Evolutionary conservation across 2,329 filamentous ascomycete genomes (phyloP).

Genomic region (Alternaria gaisen): DNA sequence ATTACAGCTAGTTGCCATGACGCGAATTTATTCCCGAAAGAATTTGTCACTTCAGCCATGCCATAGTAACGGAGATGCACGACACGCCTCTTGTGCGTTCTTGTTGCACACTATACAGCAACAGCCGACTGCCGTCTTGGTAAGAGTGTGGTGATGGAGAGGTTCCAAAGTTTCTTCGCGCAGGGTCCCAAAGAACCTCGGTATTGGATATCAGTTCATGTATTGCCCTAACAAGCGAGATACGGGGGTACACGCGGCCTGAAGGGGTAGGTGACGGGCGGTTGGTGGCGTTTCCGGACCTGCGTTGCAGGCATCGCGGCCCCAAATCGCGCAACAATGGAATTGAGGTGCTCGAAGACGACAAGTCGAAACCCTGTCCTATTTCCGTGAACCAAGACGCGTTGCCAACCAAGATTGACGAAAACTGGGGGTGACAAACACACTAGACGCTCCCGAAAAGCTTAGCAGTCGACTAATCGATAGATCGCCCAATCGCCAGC

Average conservation of each 20-base stretch:
- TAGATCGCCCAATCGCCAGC: conserved; percentile 5
- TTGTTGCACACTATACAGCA: neutral
- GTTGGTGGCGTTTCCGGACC: conserved; percentile 4
- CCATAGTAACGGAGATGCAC: too few relatives aligned
- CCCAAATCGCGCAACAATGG: neutral
- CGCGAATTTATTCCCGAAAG: neutral
- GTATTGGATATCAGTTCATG: neutral
- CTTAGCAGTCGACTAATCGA: conserved; percentile 3
- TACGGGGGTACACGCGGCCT: neutral
- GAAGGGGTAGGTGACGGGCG: neutral
- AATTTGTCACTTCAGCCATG: too few relatives aligned
- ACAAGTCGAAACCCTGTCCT: neutral
- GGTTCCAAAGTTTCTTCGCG: neutral
- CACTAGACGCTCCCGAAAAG: neutral
- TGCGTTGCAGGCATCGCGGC: neutral
- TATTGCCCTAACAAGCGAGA: neutral
- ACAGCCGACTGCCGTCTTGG: neutral
- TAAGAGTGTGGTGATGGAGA: neutral
- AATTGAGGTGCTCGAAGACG: neutral
- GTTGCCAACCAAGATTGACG: neutral
- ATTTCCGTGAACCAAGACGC: neutral
- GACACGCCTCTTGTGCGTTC: too few relatives aligned
- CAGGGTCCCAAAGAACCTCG: neutral
- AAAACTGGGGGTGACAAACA: conserved; percentile 1
- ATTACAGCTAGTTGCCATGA: neutral